Base-by-base conservation (phyloP, 352 stramenopile genomes). In the Globisporangium paroecandrum region DNA sequence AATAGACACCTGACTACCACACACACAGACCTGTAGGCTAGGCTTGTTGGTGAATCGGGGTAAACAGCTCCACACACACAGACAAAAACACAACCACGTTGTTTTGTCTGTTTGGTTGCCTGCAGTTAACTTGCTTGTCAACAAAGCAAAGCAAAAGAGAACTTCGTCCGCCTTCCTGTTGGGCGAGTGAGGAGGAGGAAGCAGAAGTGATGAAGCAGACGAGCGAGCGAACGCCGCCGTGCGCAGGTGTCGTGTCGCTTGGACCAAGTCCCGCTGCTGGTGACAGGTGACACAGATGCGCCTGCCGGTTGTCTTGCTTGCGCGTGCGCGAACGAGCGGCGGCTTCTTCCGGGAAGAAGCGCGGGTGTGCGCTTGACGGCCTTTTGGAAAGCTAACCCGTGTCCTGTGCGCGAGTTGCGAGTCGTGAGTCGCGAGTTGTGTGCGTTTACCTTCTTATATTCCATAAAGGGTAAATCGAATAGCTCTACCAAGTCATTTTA, bases 111-210 rank as follows among this genome's bases (percentile, higher is more conserved):
- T 53, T 57, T 13, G 13, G 36, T 43, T 43, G 36, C 13, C 29
- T 32, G 29, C 29, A 32, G 29, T 32, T 32, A 32, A 29, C 27
- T 64, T 36, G 38, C 27, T 60, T 60, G 55, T 27, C 55, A 47
- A 43, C 24, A 54, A 56, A 51, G 51, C 46, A 32, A 32, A 32
- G 22, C 43, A 64, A 64, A 51, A 36, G 38, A 53, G 29, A 60
- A 60, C 27, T 60, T 60, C 43, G 43, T 62, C 20, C 56, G 64
- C 56, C 64, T 69, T 69, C 64, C 64, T 64, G 38, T 36, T 57
- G 64, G 58, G 64, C 64, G 64, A 57, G 47, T 51, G 61, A 43
- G 55, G 58, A 43, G 41, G 22, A 22, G 22, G 34, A 54, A 53
- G 62, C 49, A 29, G n/a, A 62, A 41, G 51, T 57, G 62, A 43